Percentiles rank a stretch among this genome's conserved stretches.
These are phyloP conservation scores for Gnaphalium uliginosum DNA, from an alignment of 129 eudicot genomes.

Conservation along the genomic window DNA sequence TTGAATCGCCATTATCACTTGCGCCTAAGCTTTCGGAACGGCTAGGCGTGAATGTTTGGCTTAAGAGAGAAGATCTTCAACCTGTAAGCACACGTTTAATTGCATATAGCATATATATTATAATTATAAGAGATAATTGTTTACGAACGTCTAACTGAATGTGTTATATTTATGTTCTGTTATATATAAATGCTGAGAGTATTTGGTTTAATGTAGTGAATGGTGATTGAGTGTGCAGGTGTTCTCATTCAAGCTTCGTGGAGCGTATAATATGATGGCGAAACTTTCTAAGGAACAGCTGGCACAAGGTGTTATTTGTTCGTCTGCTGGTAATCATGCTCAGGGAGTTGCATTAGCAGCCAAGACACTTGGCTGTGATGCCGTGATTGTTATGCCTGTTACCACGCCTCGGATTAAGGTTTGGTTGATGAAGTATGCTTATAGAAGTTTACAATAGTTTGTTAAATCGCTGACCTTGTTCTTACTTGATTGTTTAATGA, in stretches of 20 bases:
- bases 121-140: background rate
- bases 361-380: slow-evolving; percentile 78
- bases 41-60: slow-evolving; percentile 73
- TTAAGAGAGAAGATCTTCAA: slow-evolving; percentile 86
- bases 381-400: slow-evolving; percentile 96
- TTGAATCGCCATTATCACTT: slow-evolving; percentile 69
- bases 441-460: background rate
- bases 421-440: slow-evolving; percentile 19
- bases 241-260: slow-evolving; percentile 93
- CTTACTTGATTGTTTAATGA: background rate
- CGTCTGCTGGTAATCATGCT: slow-evolving; percentile 99
- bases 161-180: background rate
- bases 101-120: too few relatives aligned
- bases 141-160: background rate
- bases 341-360: slow-evolving; percentile 98
- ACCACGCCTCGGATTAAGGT: slow-evolving; percentile 97
- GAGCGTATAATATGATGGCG: slow-evolving; percentile 99
- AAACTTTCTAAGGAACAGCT: slow-evolving; percentile 82
- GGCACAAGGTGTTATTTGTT: slow-evolving; percentile 83
- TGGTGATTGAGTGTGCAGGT: slow-evolving; percentile 47
- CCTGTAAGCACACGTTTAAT: slow-evolving; percentile 46
- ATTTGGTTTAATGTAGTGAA: background rate
- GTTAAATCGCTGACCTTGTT: slow-evolving; percentile 17
- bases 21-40: slow-evolving; percentile 70
- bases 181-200: background rate